Evolutionary conservation across 2,329 filamentous ascomycete genomes (phyloP), one percentile per base, ranked within the genome.

Genomic region (Ilyonectria robusta): DNA sequence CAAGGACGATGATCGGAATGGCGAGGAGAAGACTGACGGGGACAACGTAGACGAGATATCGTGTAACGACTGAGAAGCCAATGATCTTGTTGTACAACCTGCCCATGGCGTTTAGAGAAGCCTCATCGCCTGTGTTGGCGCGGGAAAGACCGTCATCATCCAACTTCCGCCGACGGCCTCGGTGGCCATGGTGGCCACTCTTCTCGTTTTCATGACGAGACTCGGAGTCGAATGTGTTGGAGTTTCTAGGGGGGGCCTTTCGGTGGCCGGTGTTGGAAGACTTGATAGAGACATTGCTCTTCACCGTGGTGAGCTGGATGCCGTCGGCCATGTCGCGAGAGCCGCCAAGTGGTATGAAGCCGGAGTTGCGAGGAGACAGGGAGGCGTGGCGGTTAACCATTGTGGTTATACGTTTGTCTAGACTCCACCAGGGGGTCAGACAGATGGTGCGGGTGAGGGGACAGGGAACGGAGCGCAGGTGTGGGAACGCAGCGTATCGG

Each of bases 1-100:
- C 78, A 17, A 90, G 81, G 21, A 92, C 81, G 57, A 92, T 81
- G 40, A 93, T 82, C 13, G 91, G 91, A 6, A 90, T 77, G 8
- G 89, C 89, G 58, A 93, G 84, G 29, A 91, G 75, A 17, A 91
- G 66, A 51, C 85, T 89, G 33, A 93, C 81, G 6, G 91, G 91
- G 26, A 91, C 80, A 69, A 93, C 86, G 75, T 93, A 93, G 69
- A 93, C 84, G 54, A 92, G 81, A 76, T 93, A 93, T 53, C 91
- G 85, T 4, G 89, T 91, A 67, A 92, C 75, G 69, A 90, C 84
- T 8, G 89, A 91, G 75, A 90, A 90, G 72, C 84, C 83, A 66
- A 92, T 81, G 68, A 93, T 85, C 77, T 87, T 91, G 74, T 86
- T 84, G 80, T 93, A 92, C 40, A 93, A 76, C 66, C 85, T 85